phyloP scores from a whole-genome alignment of 2,329 filamentous ascomycete genomes.

The Fusarium camptoceras region DNA sequence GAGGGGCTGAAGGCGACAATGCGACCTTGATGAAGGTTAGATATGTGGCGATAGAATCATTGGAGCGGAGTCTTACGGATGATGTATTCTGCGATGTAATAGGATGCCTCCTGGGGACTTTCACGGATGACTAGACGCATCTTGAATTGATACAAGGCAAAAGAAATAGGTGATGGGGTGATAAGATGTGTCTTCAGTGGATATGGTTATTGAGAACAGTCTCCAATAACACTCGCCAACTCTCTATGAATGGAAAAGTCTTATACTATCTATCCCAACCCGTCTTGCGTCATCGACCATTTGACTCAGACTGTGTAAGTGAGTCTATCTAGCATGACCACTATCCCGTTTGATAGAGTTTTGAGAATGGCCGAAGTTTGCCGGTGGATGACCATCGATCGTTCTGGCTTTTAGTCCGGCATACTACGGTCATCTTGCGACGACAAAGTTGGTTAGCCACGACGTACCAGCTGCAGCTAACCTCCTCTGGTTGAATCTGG shows the following conservation, averaged over 20 bases:
- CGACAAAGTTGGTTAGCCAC: neutral
- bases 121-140: constrained; percentile 21
- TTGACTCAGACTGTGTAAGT: neutral
- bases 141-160: neutral
- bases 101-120: constrained; percentile 9
- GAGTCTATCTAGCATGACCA: neutral
- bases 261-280: neutral
- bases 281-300: neutral
- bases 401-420: neutral
- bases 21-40: neutral
- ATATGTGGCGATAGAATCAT: rapidly evolving
- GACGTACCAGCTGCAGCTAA: neutral
- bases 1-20: neutral
- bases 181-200: neutral
- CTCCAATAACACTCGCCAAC: neutral
- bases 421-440: constrained; percentile 7
- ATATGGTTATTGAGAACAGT: neutral
- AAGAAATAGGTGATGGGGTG: neutral
- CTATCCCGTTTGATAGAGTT: neutral
- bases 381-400: neutral
- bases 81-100: constrained; percentile 21
- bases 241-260: neutral
- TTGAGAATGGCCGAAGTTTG: constrained; percentile 13
- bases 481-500: neutral
- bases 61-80: neutral